phyloP scores from a whole-genome alignment of 495 filamentous ascomycete genomes.

The Cercophora newfieldiana region DNA sequence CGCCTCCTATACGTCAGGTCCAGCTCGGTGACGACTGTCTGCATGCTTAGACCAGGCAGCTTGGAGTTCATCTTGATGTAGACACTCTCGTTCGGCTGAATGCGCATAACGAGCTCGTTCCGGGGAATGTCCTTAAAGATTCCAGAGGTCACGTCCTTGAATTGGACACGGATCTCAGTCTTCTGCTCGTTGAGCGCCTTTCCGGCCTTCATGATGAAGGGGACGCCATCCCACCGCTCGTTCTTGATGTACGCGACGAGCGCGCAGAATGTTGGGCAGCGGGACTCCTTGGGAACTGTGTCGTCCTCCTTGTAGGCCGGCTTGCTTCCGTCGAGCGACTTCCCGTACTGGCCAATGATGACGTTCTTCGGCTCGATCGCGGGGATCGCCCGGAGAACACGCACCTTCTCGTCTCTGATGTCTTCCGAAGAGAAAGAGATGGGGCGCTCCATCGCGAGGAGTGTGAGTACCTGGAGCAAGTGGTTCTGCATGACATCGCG shows the following conservation, averaged over 20 bases:
- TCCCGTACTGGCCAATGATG: conserved; percentile 98
- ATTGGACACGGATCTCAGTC: conserved; percentile 99
- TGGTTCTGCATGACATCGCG: conserved; percentile 99
- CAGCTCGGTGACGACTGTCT: conserved; percentile 98
- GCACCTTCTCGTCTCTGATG: conserved; percentile 98
- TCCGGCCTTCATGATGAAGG: conserved; percentile 98
- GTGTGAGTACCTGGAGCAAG: conserved; percentile 90
- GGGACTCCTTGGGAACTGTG: conserved; percentile 94
- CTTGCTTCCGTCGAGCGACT: conserved; percentile 94
- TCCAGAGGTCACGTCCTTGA: conserved; percentile 97
- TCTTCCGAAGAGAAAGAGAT: conserved; percentile 98
- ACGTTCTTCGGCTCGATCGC: conserved; percentile 99
- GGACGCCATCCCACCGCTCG: conserved; percentile 98
- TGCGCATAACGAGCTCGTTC: conserved; percentile 98
- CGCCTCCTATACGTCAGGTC: conserved; percentile 97
- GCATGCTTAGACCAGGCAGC: conserved; percentile 96
- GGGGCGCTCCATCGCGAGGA: conserved; percentile 97
- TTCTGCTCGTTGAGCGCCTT: conserved; percentile 99
- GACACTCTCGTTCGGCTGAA: conserved; percentile 98
- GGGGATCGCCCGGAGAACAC: conserved; percentile 90
- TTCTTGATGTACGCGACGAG: conserved; percentile 99
- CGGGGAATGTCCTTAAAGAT: conserved; percentile 99
- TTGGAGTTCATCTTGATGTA: conserved; percentile 99
- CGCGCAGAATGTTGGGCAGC: conserved; percentile 97
- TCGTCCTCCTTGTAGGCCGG: conserved; percentile 98